A percentile compares a stretch with the other conserved stretches of the same genome.
phyloP scores from a whole-genome alignment of 768 basidiomycete genomes.

The Harrya chromipes region DNA sequence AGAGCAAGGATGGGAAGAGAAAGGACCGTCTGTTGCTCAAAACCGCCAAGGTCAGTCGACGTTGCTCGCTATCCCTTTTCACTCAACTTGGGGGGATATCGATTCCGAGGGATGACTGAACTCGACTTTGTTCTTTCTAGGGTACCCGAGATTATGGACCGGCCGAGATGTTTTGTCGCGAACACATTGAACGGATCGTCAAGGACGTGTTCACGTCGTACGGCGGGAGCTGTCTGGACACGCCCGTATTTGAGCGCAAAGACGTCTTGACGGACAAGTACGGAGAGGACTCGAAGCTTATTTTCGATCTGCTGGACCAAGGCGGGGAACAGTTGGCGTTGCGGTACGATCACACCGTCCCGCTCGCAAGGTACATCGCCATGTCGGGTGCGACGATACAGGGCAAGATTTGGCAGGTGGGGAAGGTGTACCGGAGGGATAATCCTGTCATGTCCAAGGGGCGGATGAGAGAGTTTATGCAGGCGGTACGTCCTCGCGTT shows the following conservation, averaged over 20 bases:
- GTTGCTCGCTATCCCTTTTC: too few species aligned
- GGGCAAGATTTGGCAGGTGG: slow-evolving; percentile 93
- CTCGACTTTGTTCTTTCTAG: slow-evolving; percentile 36
- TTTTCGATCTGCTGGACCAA: slow-evolving; percentile 96
- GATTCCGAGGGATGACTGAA: not conserved
- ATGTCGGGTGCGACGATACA: slow-evolving; percentile 86
- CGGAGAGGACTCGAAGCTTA: slow-evolving; percentile 95
- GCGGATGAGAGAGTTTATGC: slow-evolving; percentile 97
- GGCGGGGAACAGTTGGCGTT: slow-evolving; percentile 95
- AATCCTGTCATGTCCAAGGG: slow-evolving; percentile 98
- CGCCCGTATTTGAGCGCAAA: slow-evolving; percentile 97
- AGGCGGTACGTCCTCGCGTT: slow-evolving; percentile 61
- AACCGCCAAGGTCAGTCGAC: slow-evolving; percentile 74
- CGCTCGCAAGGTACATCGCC: slow-evolving; percentile 91
- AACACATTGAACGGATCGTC: slow-evolving; percentile 85
- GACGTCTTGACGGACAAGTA: slow-evolving; percentile 96
- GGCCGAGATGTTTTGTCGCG: slow-evolving; percentile 87
- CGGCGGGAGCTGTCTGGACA: slow-evolving; percentile 92
- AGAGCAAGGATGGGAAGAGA: slow-evolving; percentile 54
- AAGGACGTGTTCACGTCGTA: slow-evolving; percentile 85
- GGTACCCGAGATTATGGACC: slow-evolving; percentile 96
- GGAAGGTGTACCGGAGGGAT: slow-evolving; percentile 97
- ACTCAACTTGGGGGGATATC: slow-evolving; percentile 16
- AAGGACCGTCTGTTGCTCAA: slow-evolving; percentile 77
- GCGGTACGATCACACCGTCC: slow-evolving; percentile 96